phyloP scores from a whole-genome alignment of 2,329 filamentous ascomycete species.

The Tolypocladium sp. region DNA sequence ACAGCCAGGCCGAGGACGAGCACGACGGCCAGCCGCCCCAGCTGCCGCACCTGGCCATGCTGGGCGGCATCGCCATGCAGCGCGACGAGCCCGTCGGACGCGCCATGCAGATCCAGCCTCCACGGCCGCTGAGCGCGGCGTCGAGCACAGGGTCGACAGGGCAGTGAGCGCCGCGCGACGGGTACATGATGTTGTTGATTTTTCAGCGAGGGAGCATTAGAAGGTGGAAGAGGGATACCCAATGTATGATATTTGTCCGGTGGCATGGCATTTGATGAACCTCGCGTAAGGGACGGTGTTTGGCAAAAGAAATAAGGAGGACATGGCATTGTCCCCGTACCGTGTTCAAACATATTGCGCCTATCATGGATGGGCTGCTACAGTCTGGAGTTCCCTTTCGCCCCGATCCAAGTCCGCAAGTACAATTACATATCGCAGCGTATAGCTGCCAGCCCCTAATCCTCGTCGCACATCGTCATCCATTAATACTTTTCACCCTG shows the following conservation, averaged over 20 bases:
- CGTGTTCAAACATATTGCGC: not conserved
- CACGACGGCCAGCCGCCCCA: slow-evolving; percentile 20
- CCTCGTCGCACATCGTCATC: not conserved
- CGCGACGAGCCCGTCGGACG: slow-evolving; percentile 22
- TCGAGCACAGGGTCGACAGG: slow-evolving; percentile 35
- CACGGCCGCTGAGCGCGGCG: slow-evolving; percentile 27
- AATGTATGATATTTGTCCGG: not conserved
- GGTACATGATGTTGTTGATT: not conserved
- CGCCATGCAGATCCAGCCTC: slow-evolving; percentile 18
- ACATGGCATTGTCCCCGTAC: not conserved
- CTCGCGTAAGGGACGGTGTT: not conserved
- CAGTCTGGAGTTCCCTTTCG: not conserved
- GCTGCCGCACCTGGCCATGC: slow-evolving; percentile 13
- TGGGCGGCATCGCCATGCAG: slow-evolving; percentile 30
- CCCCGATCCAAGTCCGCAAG: not conserved
- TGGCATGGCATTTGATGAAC: not conserved
- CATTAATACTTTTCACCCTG: not conserved
- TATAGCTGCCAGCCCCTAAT: not conserved
- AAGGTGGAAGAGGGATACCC: not conserved
- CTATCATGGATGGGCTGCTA: not conserved
- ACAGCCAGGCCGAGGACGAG: slow-evolving; percentile 23
- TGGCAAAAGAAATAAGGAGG: not conserved
- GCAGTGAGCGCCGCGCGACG: slow-evolving; percentile 11
- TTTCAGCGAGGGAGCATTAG: not conserved
- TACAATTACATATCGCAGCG: not conserved